Evolutionary conservation across 1,284 basidiomycete species (phyloP), one percentile per base, ranked within the genome.

Genomic region (Cystobasidium sp.): DNA sequence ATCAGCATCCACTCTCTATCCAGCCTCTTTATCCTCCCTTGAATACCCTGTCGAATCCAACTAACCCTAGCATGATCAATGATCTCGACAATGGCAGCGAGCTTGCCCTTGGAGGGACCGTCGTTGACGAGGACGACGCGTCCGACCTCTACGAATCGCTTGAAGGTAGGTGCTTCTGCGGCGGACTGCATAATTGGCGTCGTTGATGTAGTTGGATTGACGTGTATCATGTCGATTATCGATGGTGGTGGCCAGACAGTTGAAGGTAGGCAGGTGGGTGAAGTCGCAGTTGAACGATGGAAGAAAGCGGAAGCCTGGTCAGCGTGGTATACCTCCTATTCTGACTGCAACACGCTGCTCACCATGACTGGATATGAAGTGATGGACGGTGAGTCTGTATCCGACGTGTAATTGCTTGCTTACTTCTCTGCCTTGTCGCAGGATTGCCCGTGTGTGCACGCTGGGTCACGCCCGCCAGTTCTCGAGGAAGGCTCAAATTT

Each of bases 21-120:
- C 22, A 12, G 24, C 2, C 24, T 49, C 16, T 18, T 37, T 24
- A 3, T 49, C 43, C 61, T 18, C 24, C 44, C 44, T 22, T 12
- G 12, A 1, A 14, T 62, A 9, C 7, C 41, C 31, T 39, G 51
- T 14, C 39, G 14, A 31, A 22, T 14, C 43, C 44, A 31, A 85
- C 91, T 78, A 81, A 97, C 95, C 84, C 94, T 89, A 88, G 95
- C 97, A 88, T 98, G 96, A 89, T 99, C 97, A 79, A 99, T 94
- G 85, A 99, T 94, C 85, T 98, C 95, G 76, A 89, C 89, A 82
- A 99, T 95, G 80, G 94, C 91, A 78, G 97, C 97, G 82, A 97
- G 92, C 84, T 91, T 91, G 81, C 94, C 94, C 76, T 89, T 87
- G 76, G 86, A 88, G 76, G 92, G 92, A 77, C 95, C 96, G 78